phyloP scores from a whole-genome alignment of 345 rosid genomes.

The Hibiscus syriacus region DNA sequence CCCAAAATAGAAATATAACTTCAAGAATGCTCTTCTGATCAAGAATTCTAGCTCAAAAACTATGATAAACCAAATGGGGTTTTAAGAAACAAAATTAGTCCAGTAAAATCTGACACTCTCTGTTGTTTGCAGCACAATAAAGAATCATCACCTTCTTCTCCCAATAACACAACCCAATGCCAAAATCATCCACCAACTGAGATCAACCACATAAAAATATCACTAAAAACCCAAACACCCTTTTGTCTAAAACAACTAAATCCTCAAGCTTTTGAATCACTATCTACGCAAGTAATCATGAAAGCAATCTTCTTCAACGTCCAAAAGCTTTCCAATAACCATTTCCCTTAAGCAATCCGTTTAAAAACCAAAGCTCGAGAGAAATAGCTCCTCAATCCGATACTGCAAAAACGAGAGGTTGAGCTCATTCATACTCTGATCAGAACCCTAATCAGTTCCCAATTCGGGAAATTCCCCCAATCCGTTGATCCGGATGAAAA shows the following conservation, averaged over 20 bases:
- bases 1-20: conserved; percentile 6
- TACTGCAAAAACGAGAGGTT: conserved; percentile 11
- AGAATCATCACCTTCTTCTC: conserved; percentile 32
- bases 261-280: conserved; percentile 10
- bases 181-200: conserved; percentile 24
- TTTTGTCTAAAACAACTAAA: conserved; percentile 8
- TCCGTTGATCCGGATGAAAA: conserved; percentile 26
- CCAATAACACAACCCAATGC: conserved; percentile 14
- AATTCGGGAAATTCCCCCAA: conserved; percentile 19
- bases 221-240: conserved; percentile 14
- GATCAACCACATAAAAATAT: conserved; percentile 13
- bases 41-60: conserved; percentile 11
- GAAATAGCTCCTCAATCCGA: conserved; percentile 13
- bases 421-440: conserved; percentile 10
- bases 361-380: conserved; percentile 16
- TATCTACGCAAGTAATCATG: conserved; percentile 14
- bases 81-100: conserved; percentile 23
- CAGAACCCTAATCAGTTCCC: conserved; percentile 24
- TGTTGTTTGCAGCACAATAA: conserved; percentile 15
- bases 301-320: conserved; percentile 41
- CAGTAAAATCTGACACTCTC: conserved; percentile 19
- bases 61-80: conserved; percentile 31
- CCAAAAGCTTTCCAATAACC: conserved; percentile 13
- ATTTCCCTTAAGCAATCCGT: conserved; percentile 10
- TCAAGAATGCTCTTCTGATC: conserved; percentile 5